Percentiles rank a stretch among this genome's conserved stretches.
Evolutionary conservation across 1,284 basidiomycete genomes (phyloP).

Genomic region (Heliocybe sulcata): DNA sequence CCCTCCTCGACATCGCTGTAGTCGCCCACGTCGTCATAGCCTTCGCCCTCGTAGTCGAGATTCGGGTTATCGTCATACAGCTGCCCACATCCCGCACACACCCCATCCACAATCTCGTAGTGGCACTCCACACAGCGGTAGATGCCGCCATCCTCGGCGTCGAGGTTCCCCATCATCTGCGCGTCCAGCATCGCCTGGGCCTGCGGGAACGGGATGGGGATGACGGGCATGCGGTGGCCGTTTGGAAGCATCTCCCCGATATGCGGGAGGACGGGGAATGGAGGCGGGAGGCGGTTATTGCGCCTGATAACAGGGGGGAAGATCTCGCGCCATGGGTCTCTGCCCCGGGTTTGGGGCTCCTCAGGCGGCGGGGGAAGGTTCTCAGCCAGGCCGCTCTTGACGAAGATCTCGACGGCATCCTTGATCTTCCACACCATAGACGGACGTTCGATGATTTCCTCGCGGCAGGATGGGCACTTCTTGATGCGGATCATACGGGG

Average conservation of each 20-base stretch:
- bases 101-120: conserved; percentile 66
- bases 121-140: conserved; percentile 68
- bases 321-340: conserved; percentile 10
- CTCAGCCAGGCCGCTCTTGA: conserved; percentile 45
- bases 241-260: background rate
- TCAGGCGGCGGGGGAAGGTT: conserved; percentile 16
- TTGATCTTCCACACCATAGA: conserved; percentile 69
- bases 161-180: conserved; percentile 48
- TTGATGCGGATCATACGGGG: conserved; percentile 38
- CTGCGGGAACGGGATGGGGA: conserved; percentile 6
- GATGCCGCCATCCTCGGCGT: conserved; percentile 63
- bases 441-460: conserved; percentile 50
- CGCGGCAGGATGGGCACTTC: conserved; percentile 71
- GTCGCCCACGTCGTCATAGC: conserved; percentile 1
- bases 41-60: conserved; percentile 6
- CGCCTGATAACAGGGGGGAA: conserved; percentile 2
- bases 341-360: conserved; percentile 2
- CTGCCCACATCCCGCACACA: conserved; percentile 52
- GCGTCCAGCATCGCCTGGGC: conserved; percentile 18
- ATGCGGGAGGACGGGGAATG: background rate
- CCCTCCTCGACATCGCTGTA: conserved; percentile 4
- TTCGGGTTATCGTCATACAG: conserved; percentile 43
- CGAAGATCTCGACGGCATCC: conserved; percentile 46
- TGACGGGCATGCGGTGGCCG: conserved; percentile 12
- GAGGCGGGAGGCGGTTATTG: background rate